phyloP scores from a whole-genome alignment of 2,329 filamentous ascomycete species.

The Ophiocordyceps robertsii region DNA sequence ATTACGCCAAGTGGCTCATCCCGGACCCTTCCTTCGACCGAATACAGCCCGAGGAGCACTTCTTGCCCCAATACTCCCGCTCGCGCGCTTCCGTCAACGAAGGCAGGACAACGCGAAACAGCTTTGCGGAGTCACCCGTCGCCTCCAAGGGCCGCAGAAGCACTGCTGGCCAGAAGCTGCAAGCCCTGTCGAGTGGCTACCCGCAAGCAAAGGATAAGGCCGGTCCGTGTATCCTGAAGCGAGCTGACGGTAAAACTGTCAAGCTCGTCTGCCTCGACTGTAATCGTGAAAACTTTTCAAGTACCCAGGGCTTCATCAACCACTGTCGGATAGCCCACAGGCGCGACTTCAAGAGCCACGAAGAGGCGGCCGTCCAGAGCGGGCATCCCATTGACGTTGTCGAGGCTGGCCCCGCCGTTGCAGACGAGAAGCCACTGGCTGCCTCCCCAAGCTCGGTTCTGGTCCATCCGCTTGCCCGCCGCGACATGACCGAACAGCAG shows the following conservation, averaged over 20 bases:
- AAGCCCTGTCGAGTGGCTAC: constrained; percentile 57
- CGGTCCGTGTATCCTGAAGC: constrained; percentile 72
- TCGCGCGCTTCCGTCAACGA: constrained; percentile 39
- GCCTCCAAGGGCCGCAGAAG: constrained; percentile 39
- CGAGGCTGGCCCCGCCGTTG: constrained; percentile 7
- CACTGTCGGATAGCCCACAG: constrained; percentile 95
- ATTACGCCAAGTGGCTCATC: constrained; percentile 92
- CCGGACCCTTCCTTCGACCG: constrained; percentile 80
- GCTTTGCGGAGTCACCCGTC: constrained; percentile 31
- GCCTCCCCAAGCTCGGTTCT: constrained; percentile 4
- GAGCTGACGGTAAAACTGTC: constrained; percentile 73
- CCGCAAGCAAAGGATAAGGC: constrained; percentile 66
- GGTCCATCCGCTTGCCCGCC: constrained; percentile 21
- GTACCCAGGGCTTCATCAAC: constrained; percentile 98
- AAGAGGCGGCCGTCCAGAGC: constrained; percentile 79
- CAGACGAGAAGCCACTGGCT: constrained; percentile 12
- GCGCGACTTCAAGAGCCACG: constrained; percentile 88
- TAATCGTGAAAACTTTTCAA: constrained; percentile 81
- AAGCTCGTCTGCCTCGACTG: constrained; percentile 87
- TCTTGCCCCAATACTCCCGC: constrained; percentile 25
- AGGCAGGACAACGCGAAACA: constrained; percentile 69
- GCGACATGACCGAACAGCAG: constrained; percentile 39
- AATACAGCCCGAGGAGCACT: constrained; percentile 32
- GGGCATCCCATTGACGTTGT: constrained; percentile 60
- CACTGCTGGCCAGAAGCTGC: constrained; percentile 46